Conservation (phyloP, 306 rosid species). For the Citrullus amarus region DNA sequence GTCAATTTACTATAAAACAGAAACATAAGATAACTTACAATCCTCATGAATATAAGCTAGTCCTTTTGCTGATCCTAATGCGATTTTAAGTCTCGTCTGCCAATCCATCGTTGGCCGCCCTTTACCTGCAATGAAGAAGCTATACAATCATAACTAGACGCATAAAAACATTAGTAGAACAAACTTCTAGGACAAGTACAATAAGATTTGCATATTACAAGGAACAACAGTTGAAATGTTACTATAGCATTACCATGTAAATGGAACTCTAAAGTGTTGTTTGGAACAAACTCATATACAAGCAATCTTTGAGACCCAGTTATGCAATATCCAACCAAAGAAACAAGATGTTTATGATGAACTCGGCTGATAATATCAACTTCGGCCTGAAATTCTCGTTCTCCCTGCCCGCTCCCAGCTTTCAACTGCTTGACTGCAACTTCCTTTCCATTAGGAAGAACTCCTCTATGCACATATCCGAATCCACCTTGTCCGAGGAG, state of each 20-base stretch:
- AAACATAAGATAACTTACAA: conserved; percentile 39
- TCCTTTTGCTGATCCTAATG: conserved; percentile 94
- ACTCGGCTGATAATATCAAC: conserved; percentile 95
- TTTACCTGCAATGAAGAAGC: conserved; percentile 35
- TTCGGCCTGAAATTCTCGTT: conserved; percentile 92
- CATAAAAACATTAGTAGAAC: neutral
- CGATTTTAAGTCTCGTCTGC: conserved; percentile 67
- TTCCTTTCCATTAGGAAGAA: conserved; percentile 89
- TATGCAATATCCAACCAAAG: conserved; percentile 88
- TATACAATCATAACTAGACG: neutral
- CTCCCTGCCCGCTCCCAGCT: conserved; percentile 97
- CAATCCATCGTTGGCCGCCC: conserved; percentile 92
- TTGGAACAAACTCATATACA: conserved; percentile 84
- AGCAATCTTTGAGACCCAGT: conserved; percentile 69
- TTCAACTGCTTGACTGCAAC: conserved; percentile 89
- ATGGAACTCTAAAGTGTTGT: conserved; percentile 85
- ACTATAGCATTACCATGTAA: conserved; percentile 49
- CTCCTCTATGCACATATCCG: conserved; percentile 86
- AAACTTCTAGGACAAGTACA: neutral
- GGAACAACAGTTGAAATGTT: neutral
- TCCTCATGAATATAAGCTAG: conserved; percentile 95
- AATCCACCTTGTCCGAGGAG: conserved; percentile 97
- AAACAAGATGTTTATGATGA: conserved; percentile 91
- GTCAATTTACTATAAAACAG: neutral
- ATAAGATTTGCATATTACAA: neutral